Base-by-base conservation (phyloP, 257 asterid species). In the Plantago elongata region DNA sequence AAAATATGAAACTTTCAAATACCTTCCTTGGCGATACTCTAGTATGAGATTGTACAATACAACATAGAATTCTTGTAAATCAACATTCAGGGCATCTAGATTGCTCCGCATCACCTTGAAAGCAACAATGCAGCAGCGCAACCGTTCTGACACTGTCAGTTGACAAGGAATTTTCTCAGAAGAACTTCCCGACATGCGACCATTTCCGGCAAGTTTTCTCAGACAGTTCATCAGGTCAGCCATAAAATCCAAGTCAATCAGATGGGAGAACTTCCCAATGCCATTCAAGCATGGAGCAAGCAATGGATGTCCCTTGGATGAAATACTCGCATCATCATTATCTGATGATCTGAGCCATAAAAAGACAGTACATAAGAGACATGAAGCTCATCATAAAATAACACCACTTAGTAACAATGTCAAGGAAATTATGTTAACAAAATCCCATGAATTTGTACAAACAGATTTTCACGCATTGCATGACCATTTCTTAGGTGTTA, bases 11-110 rank as follows among this genome's bases (percentile, higher is more conserved):
- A 22, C 27, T 22, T 22, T 22, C 27, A 22, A 1, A 22, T 78
- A 93, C 97, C 99, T 87, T 82, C 92, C 99, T 9, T 95, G 95
- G 47, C 89, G 79, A 62, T 84, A 89, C 67, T 93, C 97, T 7
- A 93, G 85, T 77, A 93, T 73, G 66, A 89, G 81, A 72, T 84
- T 83, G 77, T 93, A 93, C 48, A 93, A 82, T 65, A 85, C 95
- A 72, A 81, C 82, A 77, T 75, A 87, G 76, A 89, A 93, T 50
- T 87, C 95, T 57, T 87, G 99, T 40, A 93, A 75, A 77, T 93
- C 99, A 69, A 93, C 79, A 74, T 93, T 93, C 60, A 93, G 79
- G 56, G 99, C 99, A 70, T 93, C 99, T 57, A 89, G 84, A 73
- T 93, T 89, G 81, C 63, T 87, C 77, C 76, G 79, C 99, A 89